Percentiles rank a stretch among this genome's conserved stretches.
These are phyloP conservation scores for Poterioochromonas sp. DNA, from an alignment of 352 stramenopile species.

Conservation along the genomic window DNA sequence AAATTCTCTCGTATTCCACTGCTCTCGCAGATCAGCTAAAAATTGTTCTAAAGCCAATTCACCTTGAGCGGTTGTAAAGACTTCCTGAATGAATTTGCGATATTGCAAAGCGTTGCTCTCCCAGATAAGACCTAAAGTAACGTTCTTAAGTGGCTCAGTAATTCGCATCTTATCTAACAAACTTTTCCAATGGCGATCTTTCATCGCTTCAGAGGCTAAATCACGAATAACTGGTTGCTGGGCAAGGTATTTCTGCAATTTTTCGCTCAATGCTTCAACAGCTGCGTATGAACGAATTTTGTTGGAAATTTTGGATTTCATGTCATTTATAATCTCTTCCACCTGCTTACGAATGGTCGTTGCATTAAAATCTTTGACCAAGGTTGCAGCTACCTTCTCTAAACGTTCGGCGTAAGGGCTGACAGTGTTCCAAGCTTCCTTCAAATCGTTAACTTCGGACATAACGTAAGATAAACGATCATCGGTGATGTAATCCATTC, in stretches of 20 bases:
- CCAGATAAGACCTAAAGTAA: slow-evolving; percentile 95
- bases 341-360: slow-evolving; percentile 89
- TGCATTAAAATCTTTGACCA: slow-evolving; percentile 83
- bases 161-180: slow-evolving; percentile 86
- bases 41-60: slow-evolving; percentile 99
- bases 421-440: slow-evolving; percentile 88
- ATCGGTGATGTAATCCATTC: slow-evolving; percentile 60
- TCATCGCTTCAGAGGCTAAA: slow-evolving; percentile 95
- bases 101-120: slow-evolving; percentile 77
- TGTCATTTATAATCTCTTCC: slow-evolving; percentile 89
- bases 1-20: slow-evolving; percentile 68
- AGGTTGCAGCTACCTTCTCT: slow-evolving; percentile 80
- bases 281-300: slow-evolving; percentile 94
- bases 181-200: slow-evolving; percentile 96
- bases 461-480: slow-evolving; percentile 51
- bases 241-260: slow-evolving; percentile 79
- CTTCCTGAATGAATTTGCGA: slow-evolving; percentile 88
- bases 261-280: slow-evolving; percentile 83
- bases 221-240: slow-evolving; percentile 89
- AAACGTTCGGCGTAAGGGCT: slow-evolving; percentile 71
- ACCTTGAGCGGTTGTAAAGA: slow-evolving; percentile 93
- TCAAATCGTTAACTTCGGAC: slow-evolving; percentile 83
- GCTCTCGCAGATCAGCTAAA: slow-evolving; percentile 72
- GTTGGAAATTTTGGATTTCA: slow-evolving; percentile 79
- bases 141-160: not conserved